Conservation (phyloP, 148 eudicot species). For the Rhododendron henanense region DNA sequence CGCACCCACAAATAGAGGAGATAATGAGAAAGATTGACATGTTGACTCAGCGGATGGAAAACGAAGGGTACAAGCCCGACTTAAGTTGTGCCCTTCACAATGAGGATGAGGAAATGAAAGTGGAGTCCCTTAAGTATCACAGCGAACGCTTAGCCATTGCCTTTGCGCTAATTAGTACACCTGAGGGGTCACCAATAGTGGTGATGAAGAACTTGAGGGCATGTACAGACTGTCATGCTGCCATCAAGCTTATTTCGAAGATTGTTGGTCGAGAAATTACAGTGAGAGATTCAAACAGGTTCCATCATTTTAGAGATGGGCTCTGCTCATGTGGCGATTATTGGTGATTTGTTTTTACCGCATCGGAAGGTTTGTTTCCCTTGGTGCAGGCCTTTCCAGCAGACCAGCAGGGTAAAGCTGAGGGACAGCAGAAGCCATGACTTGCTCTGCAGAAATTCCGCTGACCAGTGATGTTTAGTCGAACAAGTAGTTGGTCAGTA, state of each 20-base stretch:
- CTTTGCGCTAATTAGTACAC: slow-evolving; percentile 60
- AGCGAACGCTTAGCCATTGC: slow-evolving; percentile 77
- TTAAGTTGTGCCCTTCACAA: slow-evolving; percentile 59
- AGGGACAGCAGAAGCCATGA: background rate
- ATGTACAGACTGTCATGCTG: slow-evolving; percentile 74
- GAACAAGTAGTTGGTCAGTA: background rate
- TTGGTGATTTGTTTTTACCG: slow-evolving; percentile 41
- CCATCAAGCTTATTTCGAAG: slow-evolving; percentile 68
- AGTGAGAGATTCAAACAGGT: slow-evolving; percentile 80
- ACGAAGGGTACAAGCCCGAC: slow-evolving; percentile 66
- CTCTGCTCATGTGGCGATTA: slow-evolving; percentile 66
- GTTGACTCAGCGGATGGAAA: slow-evolving; percentile 49
- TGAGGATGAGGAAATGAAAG: slow-evolving; percentile 56
- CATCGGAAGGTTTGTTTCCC: background rate
- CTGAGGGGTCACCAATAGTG: slow-evolving; percentile 65
- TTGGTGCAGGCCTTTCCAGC: background rate
- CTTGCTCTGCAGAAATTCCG: background rate
- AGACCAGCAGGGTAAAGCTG: background rate
- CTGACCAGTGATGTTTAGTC: background rate
- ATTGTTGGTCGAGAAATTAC: slow-evolving; percentile 64
- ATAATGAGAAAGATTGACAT: slow-evolving; percentile 50
- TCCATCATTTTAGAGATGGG: slow-evolving; percentile 74
- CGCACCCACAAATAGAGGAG: slow-evolving; percentile 52
- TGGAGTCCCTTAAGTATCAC: slow-evolving; percentile 61
- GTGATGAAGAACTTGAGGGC: slow-evolving; percentile 78